phyloP scores from a whole-genome alignment of 305 asterid genomes.

The Lippia alba region DNA sequence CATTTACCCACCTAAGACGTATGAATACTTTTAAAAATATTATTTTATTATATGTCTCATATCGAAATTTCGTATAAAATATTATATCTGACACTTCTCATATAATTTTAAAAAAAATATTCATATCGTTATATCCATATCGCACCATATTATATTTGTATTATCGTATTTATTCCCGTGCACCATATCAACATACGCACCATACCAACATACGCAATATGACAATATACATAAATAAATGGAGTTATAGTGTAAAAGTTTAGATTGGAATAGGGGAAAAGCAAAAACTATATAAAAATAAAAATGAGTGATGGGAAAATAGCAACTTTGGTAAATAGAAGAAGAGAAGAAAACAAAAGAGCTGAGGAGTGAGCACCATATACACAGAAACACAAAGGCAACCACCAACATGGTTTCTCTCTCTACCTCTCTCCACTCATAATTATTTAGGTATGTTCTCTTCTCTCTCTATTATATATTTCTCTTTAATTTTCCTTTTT shows the following conservation, averaged over 20 bases:
- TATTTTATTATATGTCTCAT: too few species aligned
- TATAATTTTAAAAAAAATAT: too few species aligned
- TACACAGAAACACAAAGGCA: constrained; percentile 44
- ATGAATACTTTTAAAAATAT: too few species aligned
- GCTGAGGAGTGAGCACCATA: constrained; percentile 54
- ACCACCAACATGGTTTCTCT: constrained; percentile 53
- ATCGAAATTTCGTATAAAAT: too few species aligned
- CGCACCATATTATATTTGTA: too few species aligned
- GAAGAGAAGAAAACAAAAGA: constrained; percentile 44
- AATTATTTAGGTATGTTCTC: constrained; percentile 41
- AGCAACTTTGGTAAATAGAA: constrained; percentile 29
- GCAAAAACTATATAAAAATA: neutral
- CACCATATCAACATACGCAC: too few species aligned
- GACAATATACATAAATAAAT: too few species aligned
- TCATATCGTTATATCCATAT: too few species aligned
- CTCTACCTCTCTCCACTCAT: constrained; percentile 46
- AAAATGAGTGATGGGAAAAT: constrained; percentile 36
- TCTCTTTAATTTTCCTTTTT: neutral
- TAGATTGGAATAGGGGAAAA: neutral
- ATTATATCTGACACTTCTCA: too few species aligned
- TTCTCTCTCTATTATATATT: constrained; percentile 28
- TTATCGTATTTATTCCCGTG: too few species aligned
- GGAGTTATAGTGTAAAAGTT: constrained; percentile 2
- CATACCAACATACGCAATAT: too few species aligned
- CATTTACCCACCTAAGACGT: too few species aligned